Evolutionary conservation across 208 protist species (phyloP).

Genomic region (Leishmania gerbilli): DNA sequence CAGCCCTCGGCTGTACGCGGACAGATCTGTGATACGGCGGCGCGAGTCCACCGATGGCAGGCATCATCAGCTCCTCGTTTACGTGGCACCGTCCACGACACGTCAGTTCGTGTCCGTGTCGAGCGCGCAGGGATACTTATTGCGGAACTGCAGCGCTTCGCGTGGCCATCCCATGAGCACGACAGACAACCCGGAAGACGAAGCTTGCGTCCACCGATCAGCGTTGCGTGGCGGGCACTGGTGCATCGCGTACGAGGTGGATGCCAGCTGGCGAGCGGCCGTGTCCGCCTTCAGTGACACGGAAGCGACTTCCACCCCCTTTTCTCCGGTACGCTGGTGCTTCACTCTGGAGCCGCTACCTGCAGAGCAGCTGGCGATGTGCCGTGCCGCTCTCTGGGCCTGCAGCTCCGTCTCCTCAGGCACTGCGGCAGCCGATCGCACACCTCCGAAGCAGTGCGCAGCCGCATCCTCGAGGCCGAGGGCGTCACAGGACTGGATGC

Average conservation of each 20-base stretch:
- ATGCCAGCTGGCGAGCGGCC: background rate
- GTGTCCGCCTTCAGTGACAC: background rate
- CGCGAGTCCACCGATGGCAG: background rate
- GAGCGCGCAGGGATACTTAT: constrained; percentile 7
- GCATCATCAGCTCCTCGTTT: constrained; percentile 1
- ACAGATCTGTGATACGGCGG: background rate
- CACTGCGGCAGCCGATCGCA: background rate
- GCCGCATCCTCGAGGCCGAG: background rate
- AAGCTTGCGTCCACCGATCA: background rate
- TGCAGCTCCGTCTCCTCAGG: background rate
- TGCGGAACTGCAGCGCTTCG: background rate
- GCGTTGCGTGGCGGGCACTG: constrained; percentile 20
- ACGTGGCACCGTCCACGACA: constrained; percentile 18
- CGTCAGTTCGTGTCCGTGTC: constrained; percentile 24
- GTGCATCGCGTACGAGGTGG: constrained; percentile 18
- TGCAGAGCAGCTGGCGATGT: constrained; percentile 16
- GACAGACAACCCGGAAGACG: background rate
- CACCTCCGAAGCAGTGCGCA: background rate
- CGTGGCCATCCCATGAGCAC: background rate
- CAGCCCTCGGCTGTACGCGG: background rate
- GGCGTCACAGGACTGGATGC: background rate
- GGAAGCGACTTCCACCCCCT: background rate
- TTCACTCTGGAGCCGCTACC: constrained; percentile 31
- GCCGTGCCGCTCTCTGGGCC: constrained; percentile 1
- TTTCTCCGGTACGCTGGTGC: constrained; percentile 10